Evolutionary conservation across 306 rosid species (phyloP), one percentile per base, ranked within the genome.

Genomic region (Bauhinia variegata): DNA sequence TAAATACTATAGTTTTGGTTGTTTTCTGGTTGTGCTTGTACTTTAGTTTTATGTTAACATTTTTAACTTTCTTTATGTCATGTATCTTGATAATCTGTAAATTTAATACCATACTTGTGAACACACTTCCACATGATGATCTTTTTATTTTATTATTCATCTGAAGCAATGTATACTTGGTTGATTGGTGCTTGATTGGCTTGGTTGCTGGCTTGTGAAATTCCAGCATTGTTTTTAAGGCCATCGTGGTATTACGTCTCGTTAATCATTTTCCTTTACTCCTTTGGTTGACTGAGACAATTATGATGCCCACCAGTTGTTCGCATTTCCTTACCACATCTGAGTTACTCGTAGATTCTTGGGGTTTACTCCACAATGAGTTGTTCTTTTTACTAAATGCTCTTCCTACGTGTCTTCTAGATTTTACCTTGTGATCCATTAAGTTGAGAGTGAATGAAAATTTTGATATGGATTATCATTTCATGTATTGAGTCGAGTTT

Each of bases 311-410:
- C 33, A 33, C 42, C 10, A 33, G 46, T 38, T 56, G 33, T 44
- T 19, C 23, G 33, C 60, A 17, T 56, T 11, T 55, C 14, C 60
- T 23, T 34, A 15, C 11, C 65, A 6, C 65, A 6, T 73, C 17
- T 50, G 44, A 53, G 18, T 62, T 41, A 5, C 62, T 63, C 47
- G 7, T 37, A 43, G 49, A 43, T 72, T 44, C 31, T 34, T 17
- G 1, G 6, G 47, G 16, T 44, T n/a, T n/a, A 31, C 14, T 36
- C 36, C 53, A 58, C 65, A 23, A 58, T 58, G 53, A 44, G 54
- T 60, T 43, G 7, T 23, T 19, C 61, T n/a, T 42, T 65, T 63
- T 71, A 41, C 65, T 65, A 44, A 17, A 64, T 56, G 69, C 52
- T 60, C 57, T 39, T 57, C 47, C 51, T 11, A 15, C 23, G 11